These are phyloP conservation scores for Pleurotus citrinopileatus DNA, from an alignment of 768 basidiomycete genomes.

Conservation along the genomic window DNA sequence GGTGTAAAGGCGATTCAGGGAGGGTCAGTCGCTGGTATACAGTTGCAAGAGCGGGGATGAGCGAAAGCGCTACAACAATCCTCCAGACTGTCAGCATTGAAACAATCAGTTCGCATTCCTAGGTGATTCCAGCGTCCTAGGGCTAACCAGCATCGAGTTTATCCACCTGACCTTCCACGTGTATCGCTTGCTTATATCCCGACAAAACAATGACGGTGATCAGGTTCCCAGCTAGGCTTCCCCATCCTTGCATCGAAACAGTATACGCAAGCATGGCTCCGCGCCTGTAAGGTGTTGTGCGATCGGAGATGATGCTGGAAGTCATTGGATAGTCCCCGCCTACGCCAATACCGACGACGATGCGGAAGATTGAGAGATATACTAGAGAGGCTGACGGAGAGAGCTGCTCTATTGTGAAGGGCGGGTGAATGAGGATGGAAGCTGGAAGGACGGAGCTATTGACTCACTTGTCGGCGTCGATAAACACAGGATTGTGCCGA, in stretches of 20 bases:
- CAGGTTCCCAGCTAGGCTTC: slow-evolving; percentile 60
- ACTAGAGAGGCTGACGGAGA: slow-evolving; percentile 53
- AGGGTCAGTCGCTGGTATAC: slow-evolving; percentile 76
- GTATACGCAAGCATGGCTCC: slow-evolving; percentile 75
- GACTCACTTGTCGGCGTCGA: slow-evolving; percentile 57
- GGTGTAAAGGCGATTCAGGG: slow-evolving; percentile 52
- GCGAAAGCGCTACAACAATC: slow-evolving; percentile 67
- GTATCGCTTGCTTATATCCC: slow-evolving; percentile 62
- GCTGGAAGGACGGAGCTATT: not conserved
- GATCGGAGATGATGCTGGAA: slow-evolving; percentile 64
- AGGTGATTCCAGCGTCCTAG: not conserved
- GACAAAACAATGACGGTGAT: slow-evolving; percentile 62
- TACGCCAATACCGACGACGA: slow-evolving; percentile 73
- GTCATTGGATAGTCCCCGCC: slow-evolving; percentile 83
- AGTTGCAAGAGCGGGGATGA: slow-evolving; percentile 71
- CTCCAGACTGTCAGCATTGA: slow-evolving; percentile 55
- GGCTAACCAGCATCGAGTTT: slow-evolving; percentile 68
- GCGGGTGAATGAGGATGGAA: no score
- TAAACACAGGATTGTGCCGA: slow-evolving; percentile 70
- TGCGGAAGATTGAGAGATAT: slow-evolving; percentile 64
- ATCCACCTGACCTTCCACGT: slow-evolving; percentile 50
- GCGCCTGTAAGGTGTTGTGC: slow-evolving; percentile 61
- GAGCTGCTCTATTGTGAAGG: slow-evolving; percentile 27
- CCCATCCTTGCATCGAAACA: slow-evolving; percentile 79
- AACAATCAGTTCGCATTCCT: not conserved